phyloP scores from a whole-genome alignment of 495 filamentous ascomycete species.

The Podospora tetraspora region DNA sequence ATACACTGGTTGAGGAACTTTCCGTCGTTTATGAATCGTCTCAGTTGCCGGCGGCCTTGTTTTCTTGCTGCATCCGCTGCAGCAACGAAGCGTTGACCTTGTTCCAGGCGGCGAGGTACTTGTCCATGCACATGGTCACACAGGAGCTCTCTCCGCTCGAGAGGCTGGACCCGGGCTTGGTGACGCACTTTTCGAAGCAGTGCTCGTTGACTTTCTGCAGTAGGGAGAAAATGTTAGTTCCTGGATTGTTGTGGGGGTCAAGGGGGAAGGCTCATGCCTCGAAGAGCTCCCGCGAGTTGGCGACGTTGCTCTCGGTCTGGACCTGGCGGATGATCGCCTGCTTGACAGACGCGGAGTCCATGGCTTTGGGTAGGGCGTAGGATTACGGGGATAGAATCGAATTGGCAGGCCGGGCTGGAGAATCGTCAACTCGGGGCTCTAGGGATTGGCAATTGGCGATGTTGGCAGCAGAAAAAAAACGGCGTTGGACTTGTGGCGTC shows the following conservation, averaged over 20 bases:
- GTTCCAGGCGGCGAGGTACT: constrained; percentile 95
- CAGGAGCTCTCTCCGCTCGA: constrained; percentile 70
- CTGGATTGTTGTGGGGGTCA: neutral
- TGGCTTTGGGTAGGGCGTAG: constrained; percentile 17
- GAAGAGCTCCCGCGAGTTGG: constrained; percentile 70
- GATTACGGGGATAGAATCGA: neutral
- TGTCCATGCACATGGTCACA: constrained; percentile 87
- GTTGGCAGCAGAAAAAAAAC: neutral
- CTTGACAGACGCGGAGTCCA: constrained; percentile 53
- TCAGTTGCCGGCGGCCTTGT: constrained; percentile 29
- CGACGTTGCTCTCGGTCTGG: constrained; percentile 65
- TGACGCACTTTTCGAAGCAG: constrained; percentile 91
- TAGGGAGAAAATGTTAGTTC: neutral
- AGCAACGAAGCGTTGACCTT: constrained; percentile 72
- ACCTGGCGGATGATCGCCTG: constrained; percentile 66
- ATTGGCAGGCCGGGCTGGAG: neutral
- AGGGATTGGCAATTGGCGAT: neutral
- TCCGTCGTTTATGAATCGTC: constrained; percentile 1
- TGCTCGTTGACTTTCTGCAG: constrained; percentile 88
- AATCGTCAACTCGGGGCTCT: neutral
- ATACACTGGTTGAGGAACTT: neutral
- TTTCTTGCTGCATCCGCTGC: constrained; percentile 57
- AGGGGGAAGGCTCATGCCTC: constrained; percentile 49
- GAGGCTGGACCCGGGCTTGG: constrained; percentile 73
- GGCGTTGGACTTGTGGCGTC: neutral